phyloP scores from a whole-genome alignment of 139 green algal genomes.

The Picochlorum sp. region DNA sequence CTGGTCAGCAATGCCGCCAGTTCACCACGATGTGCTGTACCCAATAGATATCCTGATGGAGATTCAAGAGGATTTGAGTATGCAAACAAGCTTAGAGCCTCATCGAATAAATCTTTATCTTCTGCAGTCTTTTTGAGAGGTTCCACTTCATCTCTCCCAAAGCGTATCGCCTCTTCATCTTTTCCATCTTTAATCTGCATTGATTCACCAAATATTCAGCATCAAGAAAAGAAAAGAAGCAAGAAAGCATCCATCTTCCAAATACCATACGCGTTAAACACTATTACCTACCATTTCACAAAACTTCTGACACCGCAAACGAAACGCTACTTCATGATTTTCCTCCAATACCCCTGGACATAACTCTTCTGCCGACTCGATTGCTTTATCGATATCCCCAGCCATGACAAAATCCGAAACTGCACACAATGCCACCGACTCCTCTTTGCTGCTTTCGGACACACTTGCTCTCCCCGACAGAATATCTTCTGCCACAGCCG shows the following conservation, averaged over 20 bases:
- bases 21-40: slow-evolving; percentile 7
- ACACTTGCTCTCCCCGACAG: slow-evolving; percentile 22
- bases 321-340: slow-evolving; percentile 36
- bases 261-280: neutral
- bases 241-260: neutral
- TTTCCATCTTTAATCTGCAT: slow-evolving; percentile 26
- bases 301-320: slow-evolving; percentile 52
- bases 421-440: neutral
- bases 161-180: slow-evolving; percentile 41
- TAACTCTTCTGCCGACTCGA: slow-evolving; percentile 15
- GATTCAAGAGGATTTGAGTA: slow-evolving; percentile 42
- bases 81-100: slow-evolving; percentile 54
- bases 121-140: neutral
- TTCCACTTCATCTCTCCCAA: slow-evolving; percentile 21
- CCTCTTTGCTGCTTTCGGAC: neutral
- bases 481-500: slow-evolving; percentile 40
- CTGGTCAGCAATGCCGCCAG: slow-evolving; percentile 44
- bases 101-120: slow-evolving; percentile 28
- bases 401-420: neutral
- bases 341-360: slow-evolving; percentile 31
- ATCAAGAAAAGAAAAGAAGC: neutral
- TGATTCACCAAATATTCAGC: neutral
- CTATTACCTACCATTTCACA: slow-evolving; percentile 42
- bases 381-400: slow-evolving; percentile 15
- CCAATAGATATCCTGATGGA: slow-evolving; percentile 46